These are phyloP conservation scores for Xylaria flabelliformis DNA, from an alignment of 495 filamentous ascomycete genomes.

Conservation along the genomic window DNA sequence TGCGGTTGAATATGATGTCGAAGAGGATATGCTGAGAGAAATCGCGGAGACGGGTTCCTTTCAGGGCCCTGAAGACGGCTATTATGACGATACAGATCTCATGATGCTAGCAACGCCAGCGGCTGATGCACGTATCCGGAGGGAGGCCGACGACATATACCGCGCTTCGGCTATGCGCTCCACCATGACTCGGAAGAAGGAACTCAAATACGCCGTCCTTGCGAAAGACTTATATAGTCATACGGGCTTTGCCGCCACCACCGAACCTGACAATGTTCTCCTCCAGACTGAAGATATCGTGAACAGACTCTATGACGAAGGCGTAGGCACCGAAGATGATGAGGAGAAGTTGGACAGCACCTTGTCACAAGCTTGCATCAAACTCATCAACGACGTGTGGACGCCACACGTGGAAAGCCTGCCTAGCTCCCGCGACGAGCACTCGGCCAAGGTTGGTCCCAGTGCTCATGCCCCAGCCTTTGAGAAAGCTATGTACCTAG, in stretches of 20 bases:
- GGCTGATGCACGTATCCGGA: conserved; percentile 52
- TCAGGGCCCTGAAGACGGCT: conserved; percentile 26
- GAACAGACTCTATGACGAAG: conserved; percentile 62
- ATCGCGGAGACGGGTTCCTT: conserved; percentile 34
- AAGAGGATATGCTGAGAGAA: conserved; percentile 37
- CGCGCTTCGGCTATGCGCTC: conserved; percentile 51
- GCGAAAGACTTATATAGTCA: conserved; percentile 59
- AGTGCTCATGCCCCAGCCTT: conserved; percentile 62
- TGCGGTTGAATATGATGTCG: conserved; percentile 37
- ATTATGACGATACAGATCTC: conserved; percentile 49
- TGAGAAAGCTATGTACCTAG: conserved; percentile 76
- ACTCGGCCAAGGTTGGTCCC: conserved; percentile 67
- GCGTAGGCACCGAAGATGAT: conserved; percentile 57
- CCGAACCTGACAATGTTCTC: conserved; percentile 61
- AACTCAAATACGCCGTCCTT: conserved; percentile 55
- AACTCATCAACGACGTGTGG: conserved; percentile 65
- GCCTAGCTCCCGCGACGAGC: conserved; percentile 56
- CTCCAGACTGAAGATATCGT: conserved; percentile 61
- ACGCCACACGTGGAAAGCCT: conserved; percentile 53
- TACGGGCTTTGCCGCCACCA: conserved; percentile 50
- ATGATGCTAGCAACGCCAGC: conserved; percentile 54
- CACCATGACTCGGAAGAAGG: conserved; percentile 38
- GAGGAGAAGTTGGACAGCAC: conserved; percentile 61
- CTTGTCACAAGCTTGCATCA: conserved; percentile 60
- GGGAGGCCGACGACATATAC: conserved; percentile 54